Conservation (phyloP, 225 moss, liverwort and hornwort genomes). For the Anthoceros angustus region DNA sequence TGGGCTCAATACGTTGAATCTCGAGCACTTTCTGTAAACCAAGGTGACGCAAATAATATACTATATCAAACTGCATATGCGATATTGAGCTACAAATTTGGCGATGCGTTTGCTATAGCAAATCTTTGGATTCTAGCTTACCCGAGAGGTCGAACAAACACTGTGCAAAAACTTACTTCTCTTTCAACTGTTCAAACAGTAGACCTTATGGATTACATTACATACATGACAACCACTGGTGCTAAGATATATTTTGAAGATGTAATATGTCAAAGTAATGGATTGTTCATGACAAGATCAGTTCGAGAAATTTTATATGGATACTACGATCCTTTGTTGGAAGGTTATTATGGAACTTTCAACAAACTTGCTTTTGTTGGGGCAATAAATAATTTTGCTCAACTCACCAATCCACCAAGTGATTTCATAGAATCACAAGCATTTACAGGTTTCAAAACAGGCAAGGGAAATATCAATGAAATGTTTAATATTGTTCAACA, state of each 20-base stretch:
- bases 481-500: not conserved
- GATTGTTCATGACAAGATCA: not conserved
- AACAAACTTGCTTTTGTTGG: not conserved
- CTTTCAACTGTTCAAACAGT: not conserved
- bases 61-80: not conserved
- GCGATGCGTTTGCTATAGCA: not conserved
- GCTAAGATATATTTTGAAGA: not conserved
- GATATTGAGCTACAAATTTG: not conserved
- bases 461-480: not conserved
- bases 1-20: not conserved
- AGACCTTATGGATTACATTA: not conserved
- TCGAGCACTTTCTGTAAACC: not conserved
- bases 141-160: not conserved
- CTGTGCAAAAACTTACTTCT: not conserved
- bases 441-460: not conserved
- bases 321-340: not conserved
- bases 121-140: not conserved
- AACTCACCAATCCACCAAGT: not conserved
- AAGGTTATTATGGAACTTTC: not conserved
- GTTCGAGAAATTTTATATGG: not conserved
- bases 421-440: not conserved
- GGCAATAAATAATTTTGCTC: not conserved
- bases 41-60: not conserved
- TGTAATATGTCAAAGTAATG: not conserved
- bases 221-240: not conserved